Conservation (phyloP, 2,329 filamentous ascomycete genomes). For the Exophiala sp. region DNA sequence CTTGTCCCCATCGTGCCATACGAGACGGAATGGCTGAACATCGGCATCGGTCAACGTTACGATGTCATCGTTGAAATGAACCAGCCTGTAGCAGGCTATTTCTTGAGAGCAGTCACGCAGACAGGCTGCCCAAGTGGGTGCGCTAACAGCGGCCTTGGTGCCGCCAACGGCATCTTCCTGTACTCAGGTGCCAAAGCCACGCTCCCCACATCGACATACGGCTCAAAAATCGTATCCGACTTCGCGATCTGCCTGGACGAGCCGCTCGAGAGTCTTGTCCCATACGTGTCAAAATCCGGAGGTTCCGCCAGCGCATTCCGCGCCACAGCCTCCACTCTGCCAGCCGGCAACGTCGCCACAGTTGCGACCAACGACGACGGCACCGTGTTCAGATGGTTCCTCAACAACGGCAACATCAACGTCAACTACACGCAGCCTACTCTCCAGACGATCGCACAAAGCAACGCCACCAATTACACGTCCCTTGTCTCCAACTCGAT, state of each 20-base stretch:
- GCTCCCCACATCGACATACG: conserved; percentile 29
- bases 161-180: conserved; percentile 29
- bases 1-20: conserved; percentile 56
- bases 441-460: conserved; percentile 20
- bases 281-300: conserved; percentile 27
- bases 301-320: conserved; percentile 28
- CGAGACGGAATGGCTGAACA: conserved; percentile 43
- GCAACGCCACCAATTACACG: background rate
- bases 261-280: conserved; percentile 27
- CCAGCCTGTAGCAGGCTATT: conserved; percentile 40
- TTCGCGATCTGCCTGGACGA: conserved; percentile 30
- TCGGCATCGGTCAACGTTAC: conserved; percentile 47
- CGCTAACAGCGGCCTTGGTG: conserved; percentile 22
- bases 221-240: conserved; percentile 29
- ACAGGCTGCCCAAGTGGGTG: conserved; percentile 27
- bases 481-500: conserved; percentile 19
- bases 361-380: conserved; percentile 25
- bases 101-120: conserved; percentile 34
- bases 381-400: conserved; percentile 33
- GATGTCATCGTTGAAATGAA: conserved; percentile 45
- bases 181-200: conserved; percentile 26
- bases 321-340: conserved; percentile 26
- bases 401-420: conserved; percentile 34
- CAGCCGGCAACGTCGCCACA: conserved; percentile 22
- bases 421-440: conserved; percentile 35